Base-by-base conservation (phyloP, 257 asterid species). In the Forsythia viridissima region DNA sequence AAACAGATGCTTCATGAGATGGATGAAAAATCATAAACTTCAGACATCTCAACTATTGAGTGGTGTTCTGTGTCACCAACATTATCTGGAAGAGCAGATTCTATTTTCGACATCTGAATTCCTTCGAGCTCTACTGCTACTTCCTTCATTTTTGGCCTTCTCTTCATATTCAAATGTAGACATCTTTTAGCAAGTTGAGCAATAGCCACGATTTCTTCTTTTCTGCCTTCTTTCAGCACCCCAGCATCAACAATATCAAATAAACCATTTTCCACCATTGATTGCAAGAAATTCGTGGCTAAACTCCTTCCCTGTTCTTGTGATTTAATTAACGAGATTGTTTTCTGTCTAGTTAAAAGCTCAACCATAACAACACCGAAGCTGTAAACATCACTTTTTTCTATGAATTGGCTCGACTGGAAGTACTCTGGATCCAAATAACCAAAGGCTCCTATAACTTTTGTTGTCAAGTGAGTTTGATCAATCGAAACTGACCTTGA, bases 351-450 rank as follows among this genome's bases (percentile, higher is more conserved):
- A 0, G 88, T 84, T 67, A 84, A 74, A 43, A 86, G 90, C 82
- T 86, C 86, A 36, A 86, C 84, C 77, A 87, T 20, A 0, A 79
- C 83, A 0, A 85, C 88, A 0, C 87, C 87, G 8, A 85, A 87
- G n/a, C 86, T 85, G 15, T 85, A 87, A 3, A 83, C 89, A 2
- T 87, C 86, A 5, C 89, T 87, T 83, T 85, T 76, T 20, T 75
- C 72, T 7, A 1, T 30, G 34, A 30, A 30, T 1, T 30, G 34
- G 24, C 34, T 30, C 34, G 34, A 30, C 1, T 30, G 34, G 2
- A 30, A 30, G 34, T 30, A 30, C 34, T 30, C 1, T 30, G 34
- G 34, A 30, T 30, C 34, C 34, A 30, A 30, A 1, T 30, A 30
- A 30, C 34, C 34, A 30, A 30, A 30, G 1, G 34, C 1, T 0